phyloP scores from a whole-genome alignment of 2,329 filamentous ascomycete species.

The Verticillium zaregamsianum region DNA sequence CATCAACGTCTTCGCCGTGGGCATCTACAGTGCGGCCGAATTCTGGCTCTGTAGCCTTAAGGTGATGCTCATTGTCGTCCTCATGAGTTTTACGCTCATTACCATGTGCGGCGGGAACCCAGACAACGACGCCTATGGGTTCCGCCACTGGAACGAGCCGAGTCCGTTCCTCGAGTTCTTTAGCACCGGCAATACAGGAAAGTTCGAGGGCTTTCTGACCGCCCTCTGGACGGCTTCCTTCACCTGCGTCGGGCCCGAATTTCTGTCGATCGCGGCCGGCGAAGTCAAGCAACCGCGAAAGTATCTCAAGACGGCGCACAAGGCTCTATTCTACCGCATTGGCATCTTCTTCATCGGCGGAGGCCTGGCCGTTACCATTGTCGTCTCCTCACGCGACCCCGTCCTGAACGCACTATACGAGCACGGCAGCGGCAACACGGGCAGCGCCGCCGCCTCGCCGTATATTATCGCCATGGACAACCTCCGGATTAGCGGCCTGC shows the following conservation, averaged over 20 bases:
- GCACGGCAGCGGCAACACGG: constrained; percentile 1
- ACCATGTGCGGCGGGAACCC: constrained; percentile 60
- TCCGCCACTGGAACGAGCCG: constrained; percentile 65
- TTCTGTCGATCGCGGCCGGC: constrained; percentile 62
- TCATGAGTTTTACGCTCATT: constrained; percentile 58
- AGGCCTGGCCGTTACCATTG: constrained; percentile 9
- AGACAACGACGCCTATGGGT: constrained; percentile 56
- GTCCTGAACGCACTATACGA: constrained; percentile 5
- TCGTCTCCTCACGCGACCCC: constrained; percentile 43
- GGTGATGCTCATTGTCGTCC: constrained; percentile 56
- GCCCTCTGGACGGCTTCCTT: constrained; percentile 65
- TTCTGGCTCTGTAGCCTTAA: constrained; percentile 61
- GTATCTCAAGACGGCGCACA: constrained; percentile 58
- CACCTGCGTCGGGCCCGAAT: constrained; percentile 60
- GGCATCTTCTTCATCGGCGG: constrained; percentile 39
- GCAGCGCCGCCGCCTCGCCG: constrained; percentile 33
- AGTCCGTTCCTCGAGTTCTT: constrained; percentile 32
- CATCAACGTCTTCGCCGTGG: constrained; percentile 31
- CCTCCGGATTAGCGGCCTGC: constrained; percentile 56
- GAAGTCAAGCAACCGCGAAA: constrained; percentile 60
- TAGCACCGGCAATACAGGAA: constrained; percentile 52
- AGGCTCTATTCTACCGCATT: constrained; percentile 63
- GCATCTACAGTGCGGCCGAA: constrained; percentile 67
- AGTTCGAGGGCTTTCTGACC: constrained; percentile 67
- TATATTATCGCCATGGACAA: constrained; percentile 63